Evolutionary conservation across 345 rosid genomes (phyloP), one percentile per base, ranked within the genome.

Genomic region (Conringia planisiliqua): DNA sequence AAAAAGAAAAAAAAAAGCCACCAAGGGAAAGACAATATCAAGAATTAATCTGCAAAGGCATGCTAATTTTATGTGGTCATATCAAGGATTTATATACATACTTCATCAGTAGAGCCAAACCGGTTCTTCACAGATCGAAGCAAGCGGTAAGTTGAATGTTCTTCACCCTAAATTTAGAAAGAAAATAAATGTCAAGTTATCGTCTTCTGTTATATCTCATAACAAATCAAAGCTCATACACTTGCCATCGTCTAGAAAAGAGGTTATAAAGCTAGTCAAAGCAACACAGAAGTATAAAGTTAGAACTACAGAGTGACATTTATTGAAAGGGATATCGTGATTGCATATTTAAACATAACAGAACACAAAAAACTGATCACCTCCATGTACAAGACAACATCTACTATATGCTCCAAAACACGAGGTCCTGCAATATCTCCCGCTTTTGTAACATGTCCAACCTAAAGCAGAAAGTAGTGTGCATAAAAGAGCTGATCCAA

Each of bases 351-450:
- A 35, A 71, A 66, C 35, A 62, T 32, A 64, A 61, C 66, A 54
- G 10, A 70, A 78, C 71, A 56, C 20, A 79, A 46, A 56, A 79
- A 70, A 82, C 73, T 80, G 85, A 92, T 60, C 54, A 94, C 98
- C 87, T 94, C 97, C 86, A 94, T 72, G 74, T 94, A 91, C 73
- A 94, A 79, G 79, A 94, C 98, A 43, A 88, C 95, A 83, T 94
- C 98, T 66, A 94, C 98, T 61, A 94, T 91, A 82, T 94, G 98
- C 89, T 94, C 98, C 88, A 94, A 86, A 73, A 90, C 88, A 38
- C 93, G 97, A 71, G 98, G 98, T 80, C 98, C 98, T 32, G 98
- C 98, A 62, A 94, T 90, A 57, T 91, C 98, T 27, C 98, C 98
- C 1, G 91, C 64, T 81, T 94, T 94, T 42, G 86, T 94, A 62